Evolutionary conservation across 345 rosid species (phyloP), one percentile per base, ranked within the genome.

Genomic region (Arabis alpina): DNA sequence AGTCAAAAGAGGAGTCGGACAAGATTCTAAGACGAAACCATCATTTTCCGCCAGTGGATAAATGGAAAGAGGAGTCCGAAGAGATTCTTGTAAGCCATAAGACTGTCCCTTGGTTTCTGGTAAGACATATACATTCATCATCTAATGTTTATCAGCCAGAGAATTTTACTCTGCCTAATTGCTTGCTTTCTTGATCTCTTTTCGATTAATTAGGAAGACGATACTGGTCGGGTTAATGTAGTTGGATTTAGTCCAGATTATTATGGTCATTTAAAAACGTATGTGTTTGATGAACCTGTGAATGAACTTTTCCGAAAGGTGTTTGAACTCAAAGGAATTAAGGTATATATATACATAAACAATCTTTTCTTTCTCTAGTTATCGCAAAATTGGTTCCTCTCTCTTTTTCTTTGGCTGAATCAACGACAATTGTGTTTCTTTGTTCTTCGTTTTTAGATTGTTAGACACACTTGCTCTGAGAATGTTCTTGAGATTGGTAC

Each of bases 211-310:
- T 16, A 56, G 61, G 61, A 56, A 36, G 61, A 56, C 44, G 9
- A 37, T 2, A 36, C 28, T 56, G 61, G 45, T 16, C 28, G 14
- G 9, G 61, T 37, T 37, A 36, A 55, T 15, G 61, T 55, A 8
- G 43, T 16, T 55, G 61, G 43, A 36, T 49, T 1, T 19, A 19
- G 23, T 19, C 23, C 23, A 19, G 23, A 19, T 19, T 19, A 19
- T 10, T 36, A 36, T 4, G 30, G 30, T 11, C 6, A 1, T 51
- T 24, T 10, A 1, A 51, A 25, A 10, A 51, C 8, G 1, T 24
- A 10, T 32, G 60, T 54, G 41, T 54, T 32, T 54, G 42, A 8
- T 32, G 60, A 54, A 8, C 59, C 60, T 32, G 42, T 32, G 25
- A 54, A 14, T 14, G 3, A 54, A 13, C 42, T 19, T 19, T 19